Conservation (phyloP, 257 asterid genomes). For the Ajuga chamaepitys region DNA sequence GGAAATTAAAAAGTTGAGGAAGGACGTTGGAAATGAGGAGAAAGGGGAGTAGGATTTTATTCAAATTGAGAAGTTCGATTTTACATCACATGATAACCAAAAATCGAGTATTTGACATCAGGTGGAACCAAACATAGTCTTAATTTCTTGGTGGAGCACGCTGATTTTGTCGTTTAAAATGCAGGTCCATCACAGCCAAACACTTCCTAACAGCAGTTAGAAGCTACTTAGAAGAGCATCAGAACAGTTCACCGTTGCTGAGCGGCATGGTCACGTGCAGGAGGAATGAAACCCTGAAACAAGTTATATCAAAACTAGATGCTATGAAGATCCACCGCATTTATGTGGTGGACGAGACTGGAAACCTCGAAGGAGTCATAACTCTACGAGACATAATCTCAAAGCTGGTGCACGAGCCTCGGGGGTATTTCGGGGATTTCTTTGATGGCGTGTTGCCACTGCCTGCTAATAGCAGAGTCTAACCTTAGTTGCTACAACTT, state of each 20-base stretch:
- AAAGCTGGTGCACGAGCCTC: slow-evolving; percentile 93
- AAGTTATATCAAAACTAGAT: slow-evolving; percentile 69
- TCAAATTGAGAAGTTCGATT: too few species aligned
- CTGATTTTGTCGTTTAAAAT: slow-evolving; percentile 3
- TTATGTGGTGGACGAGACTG: slow-evolving; percentile 65
- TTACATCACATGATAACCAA: too few species aligned
- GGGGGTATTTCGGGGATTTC: slow-evolving; percentile 97
- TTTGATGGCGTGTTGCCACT: slow-evolving; percentile 93
- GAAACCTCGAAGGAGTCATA: slow-evolving; percentile 72
- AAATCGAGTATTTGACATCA: too few species aligned
- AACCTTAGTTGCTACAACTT: background rate
- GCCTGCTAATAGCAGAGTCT: slow-evolving; percentile 90
- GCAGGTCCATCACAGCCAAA: slow-evolving; percentile 85
- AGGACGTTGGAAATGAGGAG: too few species aligned
- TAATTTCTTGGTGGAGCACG: background rate
- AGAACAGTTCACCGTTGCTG: slow-evolving; percentile 34
- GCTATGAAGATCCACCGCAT: slow-evolving; percentile 75
- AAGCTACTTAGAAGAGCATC: slow-evolving; percentile 41
- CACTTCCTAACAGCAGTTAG: slow-evolving; percentile 69
- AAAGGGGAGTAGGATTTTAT: too few species aligned
- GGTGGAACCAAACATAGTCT: too few species aligned
- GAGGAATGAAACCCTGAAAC: slow-evolving; percentile 51
- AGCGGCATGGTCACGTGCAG: slow-evolving; percentile 75
- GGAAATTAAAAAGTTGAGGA: too few species aligned
- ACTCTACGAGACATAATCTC: slow-evolving; percentile 95